Evolutionary conservation across 208 protist genomes (phyloP), one percentile per base, ranked within the genome.

Genomic region (Leishmania turanica): DNA sequence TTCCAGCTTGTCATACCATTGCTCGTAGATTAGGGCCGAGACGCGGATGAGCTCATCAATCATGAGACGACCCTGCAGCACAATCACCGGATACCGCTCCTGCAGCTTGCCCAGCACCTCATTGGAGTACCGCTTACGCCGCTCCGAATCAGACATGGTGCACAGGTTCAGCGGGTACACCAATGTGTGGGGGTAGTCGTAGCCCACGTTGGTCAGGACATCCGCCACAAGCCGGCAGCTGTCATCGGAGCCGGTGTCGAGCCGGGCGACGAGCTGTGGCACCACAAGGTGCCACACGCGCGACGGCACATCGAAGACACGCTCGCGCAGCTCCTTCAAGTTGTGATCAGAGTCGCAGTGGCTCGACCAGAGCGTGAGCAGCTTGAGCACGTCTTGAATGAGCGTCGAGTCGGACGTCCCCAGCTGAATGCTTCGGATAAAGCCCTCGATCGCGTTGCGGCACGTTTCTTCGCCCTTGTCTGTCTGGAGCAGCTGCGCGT

Each of bases 101-200:
- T 93, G 82, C 77, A 98, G 49, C 84, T 92, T 93, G 47, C 84
- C 83, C 65, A 98, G 79, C 83, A 98, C 94, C 56, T 88, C 86
- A 49, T 84, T 89, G 9, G 95, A 94, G 81, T 86, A 94, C 58
- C 85, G 84, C 75, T 93, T 93, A 13, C 95, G 91, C 31, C 92
- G 86, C 77, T 93, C 91, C 24, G 92, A 92, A 72, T 94, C 88
- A 6, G 93, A 95, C 89, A 93, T 96, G 51, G 95, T 91, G 78
- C 98, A 99, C 31, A 99, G 98, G 70, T 99, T 99, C 3, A 99
- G 91, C 77, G 99, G 99, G 92, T 99, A 99, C 47, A 99, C 95
- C 34, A 99, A 89, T 0, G 99, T 98, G 81, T 99, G 98, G 31
- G 99, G 99, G 89, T 99, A 99, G 78, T 98, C 92, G 80, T 98